Base-by-base conservation (phyloP, 2,329 filamentous ascomycete species). In the Fusarium camptoceras region DNA sequence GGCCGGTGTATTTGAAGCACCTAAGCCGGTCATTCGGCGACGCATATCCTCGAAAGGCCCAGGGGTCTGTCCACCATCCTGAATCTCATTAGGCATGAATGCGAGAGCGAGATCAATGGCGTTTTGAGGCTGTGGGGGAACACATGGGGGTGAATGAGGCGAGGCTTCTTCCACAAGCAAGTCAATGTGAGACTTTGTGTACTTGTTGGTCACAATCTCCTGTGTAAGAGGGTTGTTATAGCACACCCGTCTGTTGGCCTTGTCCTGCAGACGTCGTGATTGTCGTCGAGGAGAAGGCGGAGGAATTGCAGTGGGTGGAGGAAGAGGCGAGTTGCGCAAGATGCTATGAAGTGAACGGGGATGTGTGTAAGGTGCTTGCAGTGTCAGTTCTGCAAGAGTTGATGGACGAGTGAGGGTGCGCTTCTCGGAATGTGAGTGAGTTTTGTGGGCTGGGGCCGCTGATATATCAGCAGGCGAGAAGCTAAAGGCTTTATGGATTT, bases 41-140 rank as follows among this genome's bases (percentile, higher is more conserved):
- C 86, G 82, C 86, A 89, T 88, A 68, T 90, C 88, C 73, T 90
- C 88, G 61, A 89, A 89, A 0, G 89, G 87, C 0, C 88, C 88
- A 0, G 89, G 88, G 0, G 88, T 90, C 73, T 87, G 84, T 3
- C 88, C 88, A 3, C 88, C 88, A 70, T 90, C 87, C 55, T 85
- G 83, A 1, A 86, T 87, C 73, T 88, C 86, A 66, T 86, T 83
- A 39, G 81, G 82, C 0, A 83, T 83, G 72, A 87, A 87, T 14
- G 84, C 82, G 77, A 87, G 80, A 30, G 84, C 80, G 16, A 83
- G 71, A 65, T 88, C 86, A 18, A 88, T 78, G 4, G 81, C 76
- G 25, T 75, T 79, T n/a, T 84, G 82, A 3, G 80, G 76, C 25
- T 81, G 73, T 6, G 67, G 48, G 6, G 80, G 77, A 8, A 77